Conservation (phyloP, 139 green algal species). For the Desmodesmus armatus region DNA sequence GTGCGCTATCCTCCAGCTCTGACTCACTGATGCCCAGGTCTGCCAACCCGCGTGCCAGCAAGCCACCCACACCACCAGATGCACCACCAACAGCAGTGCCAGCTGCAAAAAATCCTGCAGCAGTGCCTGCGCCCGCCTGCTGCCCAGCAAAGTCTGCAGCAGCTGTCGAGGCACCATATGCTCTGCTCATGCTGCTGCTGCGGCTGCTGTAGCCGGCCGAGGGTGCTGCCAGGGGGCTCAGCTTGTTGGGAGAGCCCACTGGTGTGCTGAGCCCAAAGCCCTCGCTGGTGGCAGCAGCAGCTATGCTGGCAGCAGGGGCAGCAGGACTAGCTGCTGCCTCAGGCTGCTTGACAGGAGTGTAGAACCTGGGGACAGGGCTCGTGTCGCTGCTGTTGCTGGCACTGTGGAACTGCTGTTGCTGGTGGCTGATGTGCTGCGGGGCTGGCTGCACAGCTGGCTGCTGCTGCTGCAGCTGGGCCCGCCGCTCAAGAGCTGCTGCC, state of each 20-base stretch:
- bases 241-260: neutral
- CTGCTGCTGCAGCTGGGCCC: conserved; percentile 39
- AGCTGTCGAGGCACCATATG: too few species aligned
- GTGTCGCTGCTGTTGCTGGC: neutral
- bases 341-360: neutral
- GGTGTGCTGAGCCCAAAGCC: neutral
- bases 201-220: conserved; percentile 2
- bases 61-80: neutral
- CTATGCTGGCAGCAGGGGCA: neutral
- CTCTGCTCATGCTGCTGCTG: too few species aligned
- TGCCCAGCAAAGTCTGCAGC: too few species aligned
- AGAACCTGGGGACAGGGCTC: conserved; percentile 4
- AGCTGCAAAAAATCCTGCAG: neutral
- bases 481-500: conserved; percentile 29
- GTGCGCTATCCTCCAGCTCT: too few species aligned
- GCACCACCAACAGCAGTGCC: neutral
- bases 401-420: conserved; percentile 2
- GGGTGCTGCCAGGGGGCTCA: too few species aligned
- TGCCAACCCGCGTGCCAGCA: conserved; percentile 11
- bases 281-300: neutral
- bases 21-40: conserved; percentile 30
- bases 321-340: neutral
- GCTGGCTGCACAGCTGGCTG: too few species aligned
- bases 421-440: too few species aligned
- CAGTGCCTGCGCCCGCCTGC: neutral